phyloP scores from a whole-genome alignment of 2,329 filamentous ascomycete genomes.

The Furcasterigmium furcatum region DNA sequence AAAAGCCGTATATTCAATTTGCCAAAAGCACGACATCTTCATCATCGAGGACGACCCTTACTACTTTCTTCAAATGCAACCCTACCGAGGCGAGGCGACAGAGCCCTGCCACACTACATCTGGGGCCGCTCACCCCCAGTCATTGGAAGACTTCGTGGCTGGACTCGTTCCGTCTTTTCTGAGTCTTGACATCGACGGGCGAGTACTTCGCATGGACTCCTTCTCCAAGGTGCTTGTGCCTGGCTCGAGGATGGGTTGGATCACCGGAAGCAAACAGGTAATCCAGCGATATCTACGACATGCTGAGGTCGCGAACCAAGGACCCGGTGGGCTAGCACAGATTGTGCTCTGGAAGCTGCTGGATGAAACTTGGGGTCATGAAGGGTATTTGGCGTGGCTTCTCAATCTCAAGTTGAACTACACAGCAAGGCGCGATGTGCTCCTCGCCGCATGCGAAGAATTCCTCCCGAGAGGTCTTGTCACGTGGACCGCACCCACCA shows the following conservation, averaged over 20 bases:
- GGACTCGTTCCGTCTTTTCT: conserved; percentile 72
- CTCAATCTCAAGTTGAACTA: conserved; percentile 80
- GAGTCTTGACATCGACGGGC: conserved; percentile 79
- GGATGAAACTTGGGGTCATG: conserved; percentile 92
- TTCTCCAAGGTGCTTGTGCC: conserved; percentile 91
- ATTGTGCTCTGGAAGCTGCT: conserved; percentile 83
- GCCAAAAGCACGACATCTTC: conserved; percentile 79
- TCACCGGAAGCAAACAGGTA: conserved; percentile 82
- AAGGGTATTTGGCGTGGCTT: conserved; percentile 86
- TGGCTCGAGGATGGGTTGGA: conserved; percentile 80
- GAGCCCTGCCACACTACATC: conserved; percentile 28
- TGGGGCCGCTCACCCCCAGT: conserved; percentile 27
- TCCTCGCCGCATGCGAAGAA: conserved; percentile 77
- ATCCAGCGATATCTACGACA: conserved; percentile 79
- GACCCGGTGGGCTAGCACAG: conserved; percentile 81
- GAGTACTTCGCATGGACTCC: conserved; percentile 86
- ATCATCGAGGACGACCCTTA: conserved; percentile 94
- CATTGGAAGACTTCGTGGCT: conserved; percentile 66
- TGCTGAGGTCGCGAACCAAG: conserved; percentile 80
- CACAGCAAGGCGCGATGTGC: conserved; percentile 70
- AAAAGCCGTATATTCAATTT: conserved; percentile 70
- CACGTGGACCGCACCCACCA: conserved; percentile 74
- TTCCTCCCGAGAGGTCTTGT: conserved; percentile 72
- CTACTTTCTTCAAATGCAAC: conserved; percentile 88
- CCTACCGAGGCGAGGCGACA: too few relatives aligned